Evolutionary conservation across 1,284 basidiomycete species (phyloP), one percentile per base, ranked within the genome.

Genomic region (Coriolopsis trogii): DNA sequence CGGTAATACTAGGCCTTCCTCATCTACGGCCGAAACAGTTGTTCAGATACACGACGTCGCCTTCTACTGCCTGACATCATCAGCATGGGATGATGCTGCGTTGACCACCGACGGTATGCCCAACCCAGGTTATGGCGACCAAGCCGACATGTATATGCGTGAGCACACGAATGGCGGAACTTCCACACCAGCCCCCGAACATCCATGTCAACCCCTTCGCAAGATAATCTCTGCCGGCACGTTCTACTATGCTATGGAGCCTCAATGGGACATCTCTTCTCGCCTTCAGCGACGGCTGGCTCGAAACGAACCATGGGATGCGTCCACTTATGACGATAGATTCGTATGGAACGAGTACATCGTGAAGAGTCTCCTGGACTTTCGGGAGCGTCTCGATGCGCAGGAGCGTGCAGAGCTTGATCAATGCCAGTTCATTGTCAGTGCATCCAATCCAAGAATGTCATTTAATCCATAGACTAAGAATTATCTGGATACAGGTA

Each of bases 211-310:
- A 44, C 89, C 93, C 0, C 81, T 99, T 61, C 90, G 86, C 43
- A 98, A 97, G 70, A 95, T 98, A 43, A 73, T 99, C 6, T 89
- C 91, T 42, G 89, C 88, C 20, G 95, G 95, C 3, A 87, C 89
- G 1, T 99, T 99, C 74, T 99, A 98, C 73, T 97, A 93, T 67
- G 89, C 96, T 4, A 67, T 85, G 18, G 83, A 85, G 56, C 81
- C 88, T 4, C 78, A 81, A 12, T 98, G 95, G 88, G 95, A 99
- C 70, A 77, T 99, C 23, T 94, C 93, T 4, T 88, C 89, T 0
- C 75, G 93, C 21, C 74, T 97, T 28, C 75, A 86, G 20, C 78
- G 83, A 25, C 81, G 92, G 6, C 66, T 93, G 42, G 71, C 79
- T 37, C 73, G 84, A 60, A 76, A 81, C 50, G 65, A 71, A 44